These are phyloP conservation scores for Gnomoniopsis smithogilvyi DNA, from an alignment of 2,329 filamentous ascomycete genomes.

Conservation along the genomic window DNA sequence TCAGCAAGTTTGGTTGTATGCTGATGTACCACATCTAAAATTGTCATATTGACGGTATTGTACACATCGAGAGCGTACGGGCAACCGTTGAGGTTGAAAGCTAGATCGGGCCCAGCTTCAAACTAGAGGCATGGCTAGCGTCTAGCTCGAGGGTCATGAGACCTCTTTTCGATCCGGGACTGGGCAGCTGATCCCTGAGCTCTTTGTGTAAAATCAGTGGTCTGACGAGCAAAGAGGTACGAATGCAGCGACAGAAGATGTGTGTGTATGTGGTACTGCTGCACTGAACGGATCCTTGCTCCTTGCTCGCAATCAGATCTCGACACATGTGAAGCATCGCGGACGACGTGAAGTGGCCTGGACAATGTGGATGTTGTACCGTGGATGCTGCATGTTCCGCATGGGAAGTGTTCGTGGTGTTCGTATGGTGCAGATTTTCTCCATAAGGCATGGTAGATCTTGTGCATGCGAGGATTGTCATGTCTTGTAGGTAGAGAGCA, in stretches of 20 bases:
- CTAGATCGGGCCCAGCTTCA: constrained; percentile 16
- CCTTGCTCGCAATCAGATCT: background rate
- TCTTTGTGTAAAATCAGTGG: constrained; percentile 10
- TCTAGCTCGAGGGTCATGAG: constrained; percentile 14
- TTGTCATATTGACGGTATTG: background rate
- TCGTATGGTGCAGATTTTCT: background rate
- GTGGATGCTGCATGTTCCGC: background rate
- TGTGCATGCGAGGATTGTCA: background rate
- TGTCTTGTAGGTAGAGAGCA: background rate
- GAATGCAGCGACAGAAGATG: constrained; percentile 1
- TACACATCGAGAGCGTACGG: background rate
- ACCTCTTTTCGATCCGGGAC: constrained; percentile 8
- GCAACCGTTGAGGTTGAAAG: constrained; percentile 16
- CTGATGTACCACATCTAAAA: background rate
- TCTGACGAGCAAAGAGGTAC: constrained; percentile 8
- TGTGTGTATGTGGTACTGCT: background rate
- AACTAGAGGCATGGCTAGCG: constrained; percentile 17
- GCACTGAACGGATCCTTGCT: constrained; percentile 4
- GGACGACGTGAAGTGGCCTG: background rate
- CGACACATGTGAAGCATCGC: constrained; percentile 14
- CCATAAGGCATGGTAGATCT: background rate
- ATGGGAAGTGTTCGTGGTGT: background rate
- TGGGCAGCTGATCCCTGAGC: constrained; percentile 19
- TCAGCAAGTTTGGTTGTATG: background rate
- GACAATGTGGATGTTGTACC: background rate